Evolutionary conservation across 352 stramenopile species (phyloP).

Genomic region (Pythium apleroticum): DNA sequence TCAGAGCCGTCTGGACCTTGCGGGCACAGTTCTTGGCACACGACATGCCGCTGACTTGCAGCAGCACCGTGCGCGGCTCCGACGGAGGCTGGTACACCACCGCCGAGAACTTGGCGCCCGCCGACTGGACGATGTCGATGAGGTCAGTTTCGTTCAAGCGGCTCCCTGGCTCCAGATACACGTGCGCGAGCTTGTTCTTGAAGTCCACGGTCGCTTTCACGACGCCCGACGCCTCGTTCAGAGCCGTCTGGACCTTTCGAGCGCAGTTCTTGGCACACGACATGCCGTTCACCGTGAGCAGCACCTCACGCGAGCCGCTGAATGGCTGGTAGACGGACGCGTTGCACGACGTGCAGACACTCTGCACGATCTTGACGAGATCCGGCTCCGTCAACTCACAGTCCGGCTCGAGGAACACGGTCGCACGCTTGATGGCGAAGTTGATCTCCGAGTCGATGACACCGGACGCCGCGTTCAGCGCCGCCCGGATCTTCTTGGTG

Average conservation of each 20-base stretch:
- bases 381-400: constrained; percentile 65
- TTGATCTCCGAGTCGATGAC: constrained; percentile 75
- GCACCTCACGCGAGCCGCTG: constrained; percentile 70
- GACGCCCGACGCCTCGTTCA: constrained; percentile 63
- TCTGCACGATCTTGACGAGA: constrained; percentile 59
- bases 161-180: constrained; percentile 74
- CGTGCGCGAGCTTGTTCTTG: constrained; percentile 62
- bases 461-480: constrained; percentile 43
- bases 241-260: constrained; percentile 65
- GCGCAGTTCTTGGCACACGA: constrained; percentile 77
- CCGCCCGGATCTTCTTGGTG: constrained; percentile 52
- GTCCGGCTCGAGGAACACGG: constrained; percentile 61
- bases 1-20: constrained; percentile 70
- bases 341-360: constrained; percentile 46
- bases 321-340: constrained; percentile 71
- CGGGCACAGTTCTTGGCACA: constrained; percentile 79
- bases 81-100: constrained; percentile 39
- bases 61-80: constrained; percentile 46
- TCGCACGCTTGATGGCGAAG: constrained; percentile 68
- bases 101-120: constrained; percentile 63
- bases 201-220: constrained; percentile 82
- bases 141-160: constrained; percentile 63
- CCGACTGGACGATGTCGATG: constrained; percentile 58
- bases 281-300: constrained; percentile 75
- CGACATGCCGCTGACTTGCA: constrained; percentile 76